Evolutionary conservation across 176 grass and related monocot species (phyloP).

Genomic region (Aechmea fasciata): DNA sequence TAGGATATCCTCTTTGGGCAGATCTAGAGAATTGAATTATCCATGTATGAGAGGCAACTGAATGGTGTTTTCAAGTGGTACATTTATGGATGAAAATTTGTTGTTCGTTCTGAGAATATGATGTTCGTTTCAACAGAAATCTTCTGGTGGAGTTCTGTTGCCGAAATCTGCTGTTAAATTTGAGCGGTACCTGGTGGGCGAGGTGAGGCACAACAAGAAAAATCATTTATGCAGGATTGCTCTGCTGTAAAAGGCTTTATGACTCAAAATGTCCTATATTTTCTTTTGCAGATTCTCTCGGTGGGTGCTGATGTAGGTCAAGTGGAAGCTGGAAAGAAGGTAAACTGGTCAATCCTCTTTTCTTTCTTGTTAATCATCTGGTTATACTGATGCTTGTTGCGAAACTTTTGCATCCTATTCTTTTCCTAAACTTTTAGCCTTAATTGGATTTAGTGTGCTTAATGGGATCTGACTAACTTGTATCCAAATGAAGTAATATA

Average conservation of each 20-base stretch:
- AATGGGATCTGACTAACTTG: no score
- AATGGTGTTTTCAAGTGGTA: no score
- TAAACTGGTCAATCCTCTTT: conserved; percentile 15
- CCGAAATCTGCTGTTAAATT: conserved; percentile 97
- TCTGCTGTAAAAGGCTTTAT: background rate
- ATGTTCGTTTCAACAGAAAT: conserved; percentile 49
- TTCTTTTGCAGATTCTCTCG: conserved; percentile 57
- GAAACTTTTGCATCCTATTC: no score
- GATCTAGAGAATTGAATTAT: background rate
- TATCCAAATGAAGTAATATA: background rate
- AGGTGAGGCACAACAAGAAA: conserved; percentile 33
- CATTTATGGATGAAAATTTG: no score
- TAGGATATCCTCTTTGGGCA: background rate
- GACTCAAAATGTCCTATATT: conserved; percentile 1
- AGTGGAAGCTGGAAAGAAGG: conserved; percentile 87
- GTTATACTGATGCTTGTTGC: no score
- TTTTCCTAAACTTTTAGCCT: no score
- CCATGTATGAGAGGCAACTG: background rate
- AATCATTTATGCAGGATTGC: conserved; percentile 1
- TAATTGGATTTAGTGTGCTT: no score
- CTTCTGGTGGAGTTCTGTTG: conserved; percentile 74
- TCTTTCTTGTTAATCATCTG: background rate
- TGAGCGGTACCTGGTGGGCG: conserved; percentile 93
- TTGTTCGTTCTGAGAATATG: background rate
- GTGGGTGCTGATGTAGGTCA: conserved; percentile 72